Evolutionary conservation across 2,329 filamentous ascomycete genomes (phyloP).

Genomic region (Pestalotiopsis sp.): DNA sequence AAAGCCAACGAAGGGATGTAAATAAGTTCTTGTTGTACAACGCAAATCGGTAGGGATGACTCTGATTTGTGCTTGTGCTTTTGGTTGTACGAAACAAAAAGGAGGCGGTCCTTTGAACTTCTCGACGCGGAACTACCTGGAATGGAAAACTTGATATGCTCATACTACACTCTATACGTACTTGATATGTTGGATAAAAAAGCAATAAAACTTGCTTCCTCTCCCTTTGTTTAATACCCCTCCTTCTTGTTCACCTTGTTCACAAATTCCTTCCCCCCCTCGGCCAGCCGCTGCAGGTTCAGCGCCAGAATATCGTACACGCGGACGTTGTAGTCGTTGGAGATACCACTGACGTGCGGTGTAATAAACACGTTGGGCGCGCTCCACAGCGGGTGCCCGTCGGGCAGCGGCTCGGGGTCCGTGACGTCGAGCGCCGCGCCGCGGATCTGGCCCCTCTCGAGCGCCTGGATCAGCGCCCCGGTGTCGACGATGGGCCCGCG

Average conservation of each 20-base stretch:
- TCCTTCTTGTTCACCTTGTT: constrained; percentile 31
- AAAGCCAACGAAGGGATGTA: too few species aligned
- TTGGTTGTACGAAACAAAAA: too few species aligned
- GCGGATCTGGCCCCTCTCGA: constrained; percentile 38
- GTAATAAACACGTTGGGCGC: constrained; percentile 60
- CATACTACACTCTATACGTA: too few species aligned
- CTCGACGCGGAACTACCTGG: too few species aligned
- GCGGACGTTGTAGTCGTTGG: constrained; percentile 25
- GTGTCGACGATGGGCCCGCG: constrained; percentile 44
- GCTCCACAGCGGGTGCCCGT: constrained; percentile 63
- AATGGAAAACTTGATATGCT: too few species aligned
- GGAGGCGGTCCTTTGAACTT: too few species aligned
- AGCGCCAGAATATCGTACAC: constrained; percentile 26
- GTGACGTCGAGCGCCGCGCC: constrained; percentile 71
- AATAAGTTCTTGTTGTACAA: too few species aligned
- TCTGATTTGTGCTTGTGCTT: too few species aligned
- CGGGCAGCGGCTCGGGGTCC: constrained; percentile 67
- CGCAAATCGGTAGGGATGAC: too few species aligned
- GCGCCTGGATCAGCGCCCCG: constrained; percentile 53
- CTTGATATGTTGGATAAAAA: too few species aligned
- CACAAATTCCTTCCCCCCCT: constrained; percentile 28
- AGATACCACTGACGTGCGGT: constrained; percentile 31
- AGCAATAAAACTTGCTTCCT: not conserved
- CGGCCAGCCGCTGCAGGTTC: constrained; percentile 26
- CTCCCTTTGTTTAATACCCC: constrained; percentile 24